Evolutionary conservation across 2,329 filamentous ascomycete species (phyloP), one percentile per base, ranked within the genome.

Genomic region (Nemania diffusa): DNA sequence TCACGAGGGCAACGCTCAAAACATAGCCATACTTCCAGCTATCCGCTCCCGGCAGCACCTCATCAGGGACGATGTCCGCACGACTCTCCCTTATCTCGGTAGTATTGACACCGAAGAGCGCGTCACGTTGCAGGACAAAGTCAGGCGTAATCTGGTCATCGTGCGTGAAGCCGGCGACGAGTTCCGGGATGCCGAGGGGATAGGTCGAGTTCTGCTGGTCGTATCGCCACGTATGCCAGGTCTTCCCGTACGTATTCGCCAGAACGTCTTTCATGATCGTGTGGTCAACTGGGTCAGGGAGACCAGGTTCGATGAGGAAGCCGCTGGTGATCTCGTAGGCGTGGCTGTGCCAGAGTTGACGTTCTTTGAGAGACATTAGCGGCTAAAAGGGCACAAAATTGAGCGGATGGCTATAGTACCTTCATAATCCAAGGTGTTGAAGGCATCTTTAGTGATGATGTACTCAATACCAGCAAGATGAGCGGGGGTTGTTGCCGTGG

Each of bases 151-250:
- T 81, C 78, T 87, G 85, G 15, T 81, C 79, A 56, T 80, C 78
- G 9, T 76, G 77, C 26, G 85, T 88, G 68, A 83, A 89, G 73
- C 88, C 90, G 69, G 84, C 88, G 87, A 92, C 91, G 71, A 91
- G 78, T 78, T 89, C 79, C 62, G 90, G 88, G 68, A 80, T 76
- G 0, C 89, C 89, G 70, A 91, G 74, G 1, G 89, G 89, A 61
- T 91, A 73, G 2, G 50, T 34, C n/a, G 58, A 65, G 9, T 72
- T 71, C 52, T 67, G 64, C 56, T 71, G 69, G 51, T 72, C 69
- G 57, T 71, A 74, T 11, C 70, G 72, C 72, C 73, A 74, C 5
- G 73, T 74, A 56, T 75, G 72, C 57, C 73, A 68, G 3, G 72
- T 75, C 55, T 75, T 75, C 1, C 73, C 73, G 57, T 75, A 74